Evolutionary conservation across 257 asterid genomes (phyloP).

Genomic region (Gynochthodes officinalis): DNA sequence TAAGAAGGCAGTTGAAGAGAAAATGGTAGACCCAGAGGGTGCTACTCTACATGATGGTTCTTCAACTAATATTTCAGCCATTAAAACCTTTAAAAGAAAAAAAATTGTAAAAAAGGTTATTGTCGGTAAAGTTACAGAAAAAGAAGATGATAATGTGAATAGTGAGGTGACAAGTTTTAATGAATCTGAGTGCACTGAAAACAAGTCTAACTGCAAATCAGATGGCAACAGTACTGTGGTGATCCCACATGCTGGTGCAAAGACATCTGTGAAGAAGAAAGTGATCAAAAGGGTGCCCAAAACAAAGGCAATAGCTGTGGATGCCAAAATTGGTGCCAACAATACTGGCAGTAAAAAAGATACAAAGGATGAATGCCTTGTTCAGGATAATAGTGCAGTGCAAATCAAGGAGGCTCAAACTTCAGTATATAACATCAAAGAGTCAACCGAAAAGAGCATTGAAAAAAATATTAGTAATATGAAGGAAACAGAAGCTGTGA

Average conservation of each 20-base stretch:
- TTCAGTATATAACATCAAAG: constrained; percentile 29
- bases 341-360: constrained; percentile 29
- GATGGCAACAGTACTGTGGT: constrained; percentile 32
- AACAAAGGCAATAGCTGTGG: constrained; percentile 48
- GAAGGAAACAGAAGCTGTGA: constrained; percentile 23
- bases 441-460: constrained; percentile 29
- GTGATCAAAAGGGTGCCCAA: constrained; percentile 67
- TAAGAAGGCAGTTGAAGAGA: constrained; percentile 40
- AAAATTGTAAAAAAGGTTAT: constrained; percentile 49
- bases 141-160: constrained; percentile 32
- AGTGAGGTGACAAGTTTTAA: constrained; percentile 33
- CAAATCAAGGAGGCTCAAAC: constrained; percentile 15
- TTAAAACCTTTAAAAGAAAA: constrained; percentile 64
- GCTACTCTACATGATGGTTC: constrained; percentile 45
- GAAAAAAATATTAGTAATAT: constrained; percentile 27
- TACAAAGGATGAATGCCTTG: constrained; percentile 28
- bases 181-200: constrained; percentile 40
- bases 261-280: constrained; percentile 65
- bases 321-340: constrained; percentile 29
- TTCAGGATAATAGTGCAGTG: constrained; percentile 18
- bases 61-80: constrained; percentile 38
- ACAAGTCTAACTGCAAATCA: constrained; percentile 30
- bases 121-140: constrained; percentile 28
- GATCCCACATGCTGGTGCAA: constrained; percentile 44
- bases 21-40: constrained; percentile 36